Base-by-base conservation (phyloP, 805 yeast genomes). In the Lipomyces sp. region DNA sequence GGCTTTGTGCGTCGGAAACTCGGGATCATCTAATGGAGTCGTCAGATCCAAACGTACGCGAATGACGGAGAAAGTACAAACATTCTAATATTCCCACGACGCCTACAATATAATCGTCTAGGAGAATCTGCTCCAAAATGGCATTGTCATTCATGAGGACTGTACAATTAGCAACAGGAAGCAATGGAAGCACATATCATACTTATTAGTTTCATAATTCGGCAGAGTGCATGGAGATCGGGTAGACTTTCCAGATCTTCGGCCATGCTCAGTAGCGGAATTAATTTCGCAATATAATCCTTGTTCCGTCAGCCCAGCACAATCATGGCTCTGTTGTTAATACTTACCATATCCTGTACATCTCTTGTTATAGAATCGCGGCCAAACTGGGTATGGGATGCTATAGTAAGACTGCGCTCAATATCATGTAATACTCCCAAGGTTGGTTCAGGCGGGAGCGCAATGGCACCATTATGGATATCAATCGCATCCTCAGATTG, bases 71-170 rank as follows among this genome's bases (percentile, higher is more conserved):
- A 37, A 34, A 48, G n/a, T 4, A 53, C 73, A 7, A 61, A 70
- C 76, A 89, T 76, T 95, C 99, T 57, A 94, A 78, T 11, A 92
- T 89, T 0, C 97, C 97, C 11, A 88, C 84, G 2, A 91, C 78
- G 0, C 90, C 89, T 72, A 81, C 73, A 57, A 88, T 81, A 53
- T 80, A 73, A 6, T 81, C 81, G 67, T 86, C 89, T 13, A 81
- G 81, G 2, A 87, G 78, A 66, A 90, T 80, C n/a, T 80, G 72
- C 62, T 88, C 91, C 57, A 88, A 75, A 4, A 90, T 80, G 13
- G 80, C 77, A 35, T 84, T 79, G 70, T 93, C 97, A 73, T 90
- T 91, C 77, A 89, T 88, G 35, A 89, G 79, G 24, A 92, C 64
- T 63, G 29, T 5, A 13, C 30, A n/a, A 33, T 13, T 7, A 2